Evolutionary conservation across 2,329 filamentous ascomycete genomes (phyloP).

Genomic region (Calonectria henricotiae): DNA sequence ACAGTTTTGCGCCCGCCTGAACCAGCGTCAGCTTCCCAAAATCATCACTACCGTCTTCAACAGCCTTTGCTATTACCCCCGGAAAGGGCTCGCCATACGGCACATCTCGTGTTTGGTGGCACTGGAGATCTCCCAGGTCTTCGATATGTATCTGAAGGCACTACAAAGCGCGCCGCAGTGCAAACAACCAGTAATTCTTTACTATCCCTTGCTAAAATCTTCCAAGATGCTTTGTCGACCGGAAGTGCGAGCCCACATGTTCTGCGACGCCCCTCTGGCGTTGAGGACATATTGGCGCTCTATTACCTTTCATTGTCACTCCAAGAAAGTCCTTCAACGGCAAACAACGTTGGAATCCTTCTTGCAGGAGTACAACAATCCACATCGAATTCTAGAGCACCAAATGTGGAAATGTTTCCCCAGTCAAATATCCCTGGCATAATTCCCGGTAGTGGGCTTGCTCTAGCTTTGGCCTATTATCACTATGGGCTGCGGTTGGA

Average conservation of each 20-base stretch:
- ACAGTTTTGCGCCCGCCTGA: slow-evolving; percentile 71
- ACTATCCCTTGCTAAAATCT: slow-evolving; percentile 95
- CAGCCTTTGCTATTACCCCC: slow-evolving; percentile 84
- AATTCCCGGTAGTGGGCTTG: slow-evolving; percentile 87
- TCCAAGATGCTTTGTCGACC: slow-evolving; percentile 94
- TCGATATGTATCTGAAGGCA: slow-evolving; percentile 76
- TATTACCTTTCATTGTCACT: slow-evolving; percentile 97
- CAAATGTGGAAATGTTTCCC: slow-evolving; percentile 36
- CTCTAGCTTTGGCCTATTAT: slow-evolving; percentile 93
- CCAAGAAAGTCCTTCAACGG: slow-evolving; percentile 96
- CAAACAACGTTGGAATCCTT: slow-evolving; percentile 97
- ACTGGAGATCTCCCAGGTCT: slow-evolving; percentile 87
- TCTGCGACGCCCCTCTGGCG: slow-evolving; percentile 78
- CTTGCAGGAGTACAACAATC: slow-evolving; percentile 92
- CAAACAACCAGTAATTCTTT: slow-evolving; percentile 97
- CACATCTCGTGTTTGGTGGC: slow-evolving; percentile 84
- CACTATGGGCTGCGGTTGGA: slow-evolving; percentile 93
- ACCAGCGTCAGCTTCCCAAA: slow-evolving; percentile 33
- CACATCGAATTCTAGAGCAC: slow-evolving; percentile 54
- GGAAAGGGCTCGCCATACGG: slow-evolving; percentile 86
- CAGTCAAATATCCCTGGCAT: slow-evolving; percentile 81
- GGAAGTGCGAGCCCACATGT: slow-evolving; percentile 71
- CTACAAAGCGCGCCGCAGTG: slow-evolving; percentile 84
- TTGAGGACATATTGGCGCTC: slow-evolving; percentile 92
- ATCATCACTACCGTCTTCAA: slow-evolving; percentile 31